A percentile compares a stretch with the other conserved stretches of the same genome.
phyloP scores from a whole-genome alignment of 441 rosid genomes.

The California macrophylla region DNA sequence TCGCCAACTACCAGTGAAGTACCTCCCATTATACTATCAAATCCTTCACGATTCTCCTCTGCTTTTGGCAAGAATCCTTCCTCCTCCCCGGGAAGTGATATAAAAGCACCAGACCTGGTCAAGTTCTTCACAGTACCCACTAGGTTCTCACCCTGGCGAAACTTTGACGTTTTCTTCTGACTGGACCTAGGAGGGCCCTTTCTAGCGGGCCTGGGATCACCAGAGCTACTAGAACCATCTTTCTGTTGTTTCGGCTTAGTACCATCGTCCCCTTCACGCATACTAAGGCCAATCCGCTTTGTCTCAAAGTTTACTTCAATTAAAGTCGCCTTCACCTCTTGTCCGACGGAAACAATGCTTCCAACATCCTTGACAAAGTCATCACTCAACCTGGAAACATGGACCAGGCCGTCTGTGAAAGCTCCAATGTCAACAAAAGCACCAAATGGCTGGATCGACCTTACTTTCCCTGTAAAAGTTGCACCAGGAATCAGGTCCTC shows the following conservation, averaged over 20 bases:
- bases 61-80: conserved; percentile 78
- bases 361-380: conserved; percentile 76
- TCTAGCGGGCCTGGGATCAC: conserved; percentile 43
- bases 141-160: conserved; percentile 64
- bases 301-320: conserved; percentile 65
- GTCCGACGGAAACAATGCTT: conserved; percentile 78
- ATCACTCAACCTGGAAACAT: conserved; percentile 75
- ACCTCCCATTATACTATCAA: conserved; percentile 52
- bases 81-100: conserved; percentile 81
- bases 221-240: conserved; percentile 36
- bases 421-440: conserved; percentile 90
- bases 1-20: conserved; percentile 57
- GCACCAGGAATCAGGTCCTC: conserved; percentile 69
- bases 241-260: conserved; percentile 29
- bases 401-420: conserved; percentile 86
- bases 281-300: conserved; percentile 70
- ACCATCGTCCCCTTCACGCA: conserved; percentile 54
- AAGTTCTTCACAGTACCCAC: conserved; percentile 73
- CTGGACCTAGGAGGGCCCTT: conserved; percentile 38
- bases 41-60: conserved; percentile 68
- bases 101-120: conserved; percentile 70
- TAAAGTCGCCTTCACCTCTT: conserved; percentile 72
- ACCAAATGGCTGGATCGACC: conserved; percentile 88
- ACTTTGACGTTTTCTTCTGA: conserved; percentile 37
- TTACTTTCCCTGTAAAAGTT: conserved; percentile 74